Conservation (phyloP, 768 basidiomycete species). For the Ramaria sp. region DNA sequence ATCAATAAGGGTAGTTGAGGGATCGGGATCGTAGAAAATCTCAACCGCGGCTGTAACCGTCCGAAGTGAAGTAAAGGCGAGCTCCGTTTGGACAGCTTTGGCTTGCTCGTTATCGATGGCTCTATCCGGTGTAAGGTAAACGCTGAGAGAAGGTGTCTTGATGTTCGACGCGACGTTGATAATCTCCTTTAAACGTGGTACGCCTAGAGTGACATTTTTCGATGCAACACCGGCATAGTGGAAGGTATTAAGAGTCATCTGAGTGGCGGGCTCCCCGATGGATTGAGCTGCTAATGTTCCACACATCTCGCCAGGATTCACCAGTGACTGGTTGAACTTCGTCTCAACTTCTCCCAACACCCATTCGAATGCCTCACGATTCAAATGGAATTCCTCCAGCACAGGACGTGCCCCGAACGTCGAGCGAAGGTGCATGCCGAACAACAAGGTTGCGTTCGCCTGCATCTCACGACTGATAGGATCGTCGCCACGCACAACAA, state of each 20-base stretch:
- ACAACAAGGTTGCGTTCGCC: conserved; percentile 80
- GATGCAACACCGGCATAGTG: conserved; percentile 99
- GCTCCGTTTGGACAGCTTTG: conserved; percentile 85
- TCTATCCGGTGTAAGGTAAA: conserved; percentile 72
- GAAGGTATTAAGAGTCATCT: conserved; percentile 99
- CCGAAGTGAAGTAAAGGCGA: conserved; percentile 87
- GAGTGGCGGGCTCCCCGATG: conserved; percentile 98
- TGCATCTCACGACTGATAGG: conserved; percentile 66
- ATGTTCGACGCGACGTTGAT: conserved; percentile 99
- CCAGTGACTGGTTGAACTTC: conserved; percentile 89
- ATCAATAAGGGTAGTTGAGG: conserved; percentile 86
- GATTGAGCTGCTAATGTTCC: conserved; percentile 97
- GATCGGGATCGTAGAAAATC: conserved; percentile 96
- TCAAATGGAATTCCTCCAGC: conserved; percentile 79
- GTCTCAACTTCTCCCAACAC: conserved; percentile 91
- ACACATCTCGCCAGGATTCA: conserved; percentile 97
- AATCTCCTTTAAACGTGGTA: conserved; percentile 97
- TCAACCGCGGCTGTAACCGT: conserved; percentile 93
- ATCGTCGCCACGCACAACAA: conserved; percentile 86
- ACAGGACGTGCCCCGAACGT: conserved; percentile 83
- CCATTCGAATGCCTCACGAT: conserved; percentile 95
- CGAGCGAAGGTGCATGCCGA: conserved; percentile 88
- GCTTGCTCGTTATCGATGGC: conserved; percentile 51
- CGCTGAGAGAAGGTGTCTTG: conserved; percentile 94
- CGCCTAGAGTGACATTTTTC: conserved; percentile 99